phyloP scores from a whole-genome alignment of 768 basidiomycete genomes.

The Tricholomella constricta region DNA sequence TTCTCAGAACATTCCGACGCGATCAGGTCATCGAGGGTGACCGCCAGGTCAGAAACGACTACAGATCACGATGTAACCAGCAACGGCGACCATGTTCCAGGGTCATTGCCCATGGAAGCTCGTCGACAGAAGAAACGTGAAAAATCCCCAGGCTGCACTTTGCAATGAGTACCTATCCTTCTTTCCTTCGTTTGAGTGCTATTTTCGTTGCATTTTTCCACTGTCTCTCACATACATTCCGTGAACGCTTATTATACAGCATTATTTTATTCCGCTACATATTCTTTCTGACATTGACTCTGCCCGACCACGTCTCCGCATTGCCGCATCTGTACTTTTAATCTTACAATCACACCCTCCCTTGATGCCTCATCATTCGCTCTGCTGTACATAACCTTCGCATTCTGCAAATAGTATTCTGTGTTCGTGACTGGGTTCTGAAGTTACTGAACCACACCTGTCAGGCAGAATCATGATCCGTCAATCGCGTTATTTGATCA shows the following conservation, averaged over 20 bases:
- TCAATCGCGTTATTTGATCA: neutral
- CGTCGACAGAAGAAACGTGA: conserved; percentile 38
- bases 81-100: conserved; percentile 28
- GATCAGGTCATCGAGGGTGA: conserved; percentile 35
- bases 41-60: conserved; percentile 28
- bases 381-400: neutral
- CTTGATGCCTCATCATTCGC: neutral
- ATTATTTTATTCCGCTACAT: conserved; percentile 17
- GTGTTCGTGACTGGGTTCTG: neutral
- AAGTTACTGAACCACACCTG: too few species aligned
- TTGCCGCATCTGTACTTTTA: conserved; percentile 23
- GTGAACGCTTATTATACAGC: conserved; percentile 1
- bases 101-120: conserved; percentile 30
- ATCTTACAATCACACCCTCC: neutral
- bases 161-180: conserved; percentile 32
- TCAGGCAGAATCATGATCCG: neutral
- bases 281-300: conserved; percentile 14
- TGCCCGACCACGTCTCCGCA: conserved; percentile 7
- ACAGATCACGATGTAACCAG: conserved; percentile 27
- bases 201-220: conserved; percentile 6
- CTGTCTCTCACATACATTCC: conserved; percentile 3
- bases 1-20: conserved; percentile 12
- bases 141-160: conserved; percentile 39
- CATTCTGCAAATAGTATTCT: neutral
- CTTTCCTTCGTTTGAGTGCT: neutral